Evolutionary conservation across 768 basidiomycete genomes (phyloP).

Genomic region (Calocera cornea): DNA sequence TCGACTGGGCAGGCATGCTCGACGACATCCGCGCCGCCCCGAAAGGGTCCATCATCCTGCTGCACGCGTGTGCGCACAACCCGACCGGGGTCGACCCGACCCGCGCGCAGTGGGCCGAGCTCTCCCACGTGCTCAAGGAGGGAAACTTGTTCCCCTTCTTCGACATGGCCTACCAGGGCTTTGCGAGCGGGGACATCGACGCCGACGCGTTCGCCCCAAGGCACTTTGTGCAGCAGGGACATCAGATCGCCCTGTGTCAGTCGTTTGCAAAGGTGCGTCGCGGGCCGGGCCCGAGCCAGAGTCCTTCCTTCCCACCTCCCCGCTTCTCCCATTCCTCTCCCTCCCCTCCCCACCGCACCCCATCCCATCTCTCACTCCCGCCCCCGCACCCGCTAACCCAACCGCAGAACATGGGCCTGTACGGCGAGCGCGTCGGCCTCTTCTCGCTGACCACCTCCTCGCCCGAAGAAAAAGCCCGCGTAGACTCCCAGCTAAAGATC

Average conservation of each 20-base stretch:
- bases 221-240: slow-evolving; percentile 81
- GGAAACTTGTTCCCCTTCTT: slow-evolving; percentile 94
- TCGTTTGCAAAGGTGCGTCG: slow-evolving; percentile 80
- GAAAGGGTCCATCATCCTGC: slow-evolving; percentile 24
- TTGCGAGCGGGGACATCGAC: slow-evolving; percentile 83
- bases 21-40: slow-evolving; percentile 39
- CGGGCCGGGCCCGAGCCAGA: no score
- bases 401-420: slow-evolving; percentile 80
- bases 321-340: no score
- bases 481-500: slow-evolving; percentile 92
- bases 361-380: no score
- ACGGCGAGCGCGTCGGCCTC: slow-evolving; percentile 95
- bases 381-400: not conserved
- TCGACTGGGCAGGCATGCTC: slow-evolving; percentile 85
- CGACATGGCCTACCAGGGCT: slow-evolving; percentile 99
- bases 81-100: slow-evolving; percentile 94
- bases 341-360: no score
- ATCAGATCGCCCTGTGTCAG: slow-evolving; percentile 82
- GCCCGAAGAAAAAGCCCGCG: slow-evolving; percentile 66
- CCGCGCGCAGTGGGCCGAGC: slow-evolving; percentile 77
- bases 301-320: no score
- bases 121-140: slow-evolving; percentile 77
- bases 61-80: slow-evolving; percentile 45
- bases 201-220: slow-evolving; percentile 91
- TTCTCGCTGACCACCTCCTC: slow-evolving; percentile 68